These are phyloP conservation scores for Rubia peregrina DNA, from an alignment of 305 asterid genomes.

Conservation along the genomic window DNA sequence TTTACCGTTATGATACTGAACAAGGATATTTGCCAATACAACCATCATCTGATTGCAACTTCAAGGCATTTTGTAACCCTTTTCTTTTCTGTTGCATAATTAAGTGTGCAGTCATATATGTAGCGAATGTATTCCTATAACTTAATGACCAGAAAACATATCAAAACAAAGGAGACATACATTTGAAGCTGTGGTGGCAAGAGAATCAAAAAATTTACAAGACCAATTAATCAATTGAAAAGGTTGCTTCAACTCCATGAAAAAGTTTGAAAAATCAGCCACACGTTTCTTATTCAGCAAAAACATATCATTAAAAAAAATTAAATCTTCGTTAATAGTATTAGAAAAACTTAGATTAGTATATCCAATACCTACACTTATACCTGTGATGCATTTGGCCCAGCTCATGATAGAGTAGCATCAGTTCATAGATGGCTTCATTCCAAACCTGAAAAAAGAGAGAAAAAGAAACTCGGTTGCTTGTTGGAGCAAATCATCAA, in stretches of 20 bases:
- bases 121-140: slow-evolving; percentile 81
- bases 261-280: neutral
- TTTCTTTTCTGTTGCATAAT: slow-evolving; percentile 59
- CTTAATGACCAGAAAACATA: neutral
- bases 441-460: no score
- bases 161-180: neutral
- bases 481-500: no score
- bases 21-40: no score
- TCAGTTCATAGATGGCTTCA: no score
- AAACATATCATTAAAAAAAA: neutral
- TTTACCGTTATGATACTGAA: slow-evolving; percentile 17
- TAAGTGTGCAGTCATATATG: slow-evolving; percentile 67
- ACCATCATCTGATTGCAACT: slow-evolving; percentile 83
- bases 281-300: neutral
- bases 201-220: neutral
- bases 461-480: no score
- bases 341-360: neutral
- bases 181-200: slow-evolving; percentile 5
- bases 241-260: neutral
- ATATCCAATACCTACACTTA: neutral
- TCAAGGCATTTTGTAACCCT: slow-evolving; percentile 82
- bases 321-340: neutral
- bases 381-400: slow-evolving; percentile 88
- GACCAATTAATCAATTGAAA: neutral
- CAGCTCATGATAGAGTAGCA: slow-evolving; percentile 76